Conservation (phyloP, 2,329 filamentous ascomycete genomes). For the Fusarium bulbicola region DNA sequence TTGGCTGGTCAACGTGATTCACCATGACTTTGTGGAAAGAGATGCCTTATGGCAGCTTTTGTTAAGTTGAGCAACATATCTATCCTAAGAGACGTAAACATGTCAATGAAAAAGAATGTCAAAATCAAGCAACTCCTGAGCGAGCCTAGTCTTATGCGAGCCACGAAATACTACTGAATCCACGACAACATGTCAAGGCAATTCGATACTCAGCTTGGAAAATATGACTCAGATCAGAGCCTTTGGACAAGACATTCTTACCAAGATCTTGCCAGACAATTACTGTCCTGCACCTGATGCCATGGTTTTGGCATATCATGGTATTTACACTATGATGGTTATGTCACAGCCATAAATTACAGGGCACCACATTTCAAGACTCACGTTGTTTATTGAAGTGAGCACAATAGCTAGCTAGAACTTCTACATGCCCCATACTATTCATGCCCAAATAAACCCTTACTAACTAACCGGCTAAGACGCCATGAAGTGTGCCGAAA, state of each 20-base stretch:
- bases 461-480: slow-evolving; percentile 1
- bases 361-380: not conserved
- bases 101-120: slow-evolving; percentile 8
- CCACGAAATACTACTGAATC: not conserved
- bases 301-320: not conserved
- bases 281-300: not conserved
- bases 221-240: no score
- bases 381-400: not conserved
- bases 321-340: no score
- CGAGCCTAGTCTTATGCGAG: not conserved
- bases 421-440: slow-evolving; percentile 8
- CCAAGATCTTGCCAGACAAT: not conserved
- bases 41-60: slow-evolving; percentile 79
- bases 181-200: not conserved
- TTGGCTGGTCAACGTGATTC: slow-evolving; percentile 92
- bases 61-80: slow-evolving; percentile 46
- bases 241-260: not conserved
- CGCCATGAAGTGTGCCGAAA: not conserved
- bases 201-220: not conserved
- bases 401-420: slow-evolving; percentile 13
- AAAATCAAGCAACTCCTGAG: not conserved
- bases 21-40: slow-evolving; percentile 78
- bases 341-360: not conserved
- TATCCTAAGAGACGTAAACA: slow-evolving; percentile 46
- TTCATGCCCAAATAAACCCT: not conserved